Conservation (phyloP, 805 yeast genomes). For the Myxozyma kluyveri region DNA sequence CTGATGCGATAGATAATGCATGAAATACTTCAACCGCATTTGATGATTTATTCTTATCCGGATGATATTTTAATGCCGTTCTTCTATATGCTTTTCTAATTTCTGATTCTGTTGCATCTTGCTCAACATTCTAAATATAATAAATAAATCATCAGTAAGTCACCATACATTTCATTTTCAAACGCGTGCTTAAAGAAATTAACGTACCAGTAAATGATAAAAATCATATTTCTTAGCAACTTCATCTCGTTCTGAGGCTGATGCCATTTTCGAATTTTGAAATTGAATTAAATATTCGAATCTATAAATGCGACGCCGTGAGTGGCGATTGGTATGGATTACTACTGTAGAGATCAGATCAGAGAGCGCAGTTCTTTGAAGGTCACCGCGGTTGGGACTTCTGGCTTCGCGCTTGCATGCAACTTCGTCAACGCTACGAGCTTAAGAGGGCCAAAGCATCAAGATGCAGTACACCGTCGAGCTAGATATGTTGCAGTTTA, state of each 20-base stretch:
- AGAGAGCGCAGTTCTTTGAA: no score
- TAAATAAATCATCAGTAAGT: not conserved
- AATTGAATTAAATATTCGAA: no score
- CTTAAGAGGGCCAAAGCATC: no score
- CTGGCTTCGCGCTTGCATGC: no score
- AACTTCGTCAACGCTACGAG: no score
- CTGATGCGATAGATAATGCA: slow-evolving; percentile 93
- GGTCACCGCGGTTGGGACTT: no score
- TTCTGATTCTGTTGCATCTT: slow-evolving; percentile 63
- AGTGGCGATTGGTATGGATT: no score
- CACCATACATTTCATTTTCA: not conserved
- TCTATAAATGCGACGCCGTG: no score
- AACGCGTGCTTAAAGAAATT: no score
- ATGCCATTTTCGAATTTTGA: slow-evolving; percentile 5
- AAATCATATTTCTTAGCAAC: slow-evolving; percentile 25
- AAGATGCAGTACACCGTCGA: no score
- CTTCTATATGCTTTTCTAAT: slow-evolving; percentile 82
- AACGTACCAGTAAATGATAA: slow-evolving; percentile 23
- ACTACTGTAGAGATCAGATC: no score
- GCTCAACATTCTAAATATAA: slow-evolving; percentile 50
- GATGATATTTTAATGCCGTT: slow-evolving; percentile 79
- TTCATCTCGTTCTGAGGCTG: slow-evolving; percentile 24
- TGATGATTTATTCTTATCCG: slow-evolving; percentile 79
- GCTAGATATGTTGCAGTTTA: no score
- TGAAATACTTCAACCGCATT: slow-evolving; percentile 85